Conservation (phyloP, 192 early-diverging fungal genomes). For the Phlyctochytrium arcticum region DNA sequence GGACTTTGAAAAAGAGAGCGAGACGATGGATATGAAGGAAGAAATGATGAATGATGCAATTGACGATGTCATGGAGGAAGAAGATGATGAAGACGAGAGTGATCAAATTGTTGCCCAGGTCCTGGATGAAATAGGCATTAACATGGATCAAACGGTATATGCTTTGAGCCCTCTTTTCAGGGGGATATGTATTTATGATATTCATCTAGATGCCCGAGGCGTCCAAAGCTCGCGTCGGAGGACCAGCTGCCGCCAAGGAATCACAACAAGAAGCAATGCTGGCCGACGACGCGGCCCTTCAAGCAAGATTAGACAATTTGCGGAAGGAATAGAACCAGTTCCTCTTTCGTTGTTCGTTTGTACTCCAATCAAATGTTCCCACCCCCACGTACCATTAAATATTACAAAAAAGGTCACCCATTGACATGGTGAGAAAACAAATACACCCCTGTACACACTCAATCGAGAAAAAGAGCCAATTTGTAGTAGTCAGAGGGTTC, state of each 20-base stretch:
- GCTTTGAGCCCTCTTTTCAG: not conserved
- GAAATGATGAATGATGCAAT: constrained; percentile 98
- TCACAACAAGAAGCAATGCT: constrained; percentile 3
- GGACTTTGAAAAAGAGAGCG: constrained; percentile 93
- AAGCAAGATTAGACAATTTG: constrained; percentile 83
- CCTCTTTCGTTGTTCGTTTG: no score
- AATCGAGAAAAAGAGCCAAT: no score
- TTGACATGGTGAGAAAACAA: no score
- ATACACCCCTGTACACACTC: no score
- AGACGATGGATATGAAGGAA: constrained; percentile 99
- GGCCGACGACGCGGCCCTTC: constrained; percentile 76
- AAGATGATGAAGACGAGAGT: constrained; percentile 86
- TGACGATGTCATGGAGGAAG: constrained; percentile 93
- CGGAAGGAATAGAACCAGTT: constrained; percentile 76
- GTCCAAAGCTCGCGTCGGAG: not conserved
- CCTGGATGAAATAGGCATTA: constrained; percentile 93
- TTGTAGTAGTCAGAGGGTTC: no score
- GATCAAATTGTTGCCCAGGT: constrained; percentile 91
- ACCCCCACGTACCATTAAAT: no score
- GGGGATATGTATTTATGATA: no score
- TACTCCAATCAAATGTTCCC: no score
- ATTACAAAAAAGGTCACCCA: no score
- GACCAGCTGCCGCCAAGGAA: constrained; percentile 9
- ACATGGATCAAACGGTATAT: constrained; percentile 65
- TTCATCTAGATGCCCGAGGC: constrained; percentile 13